phyloP scores from a whole-genome alignment of 805 yeast genomes.

The Candida krabiensis region DNA sequence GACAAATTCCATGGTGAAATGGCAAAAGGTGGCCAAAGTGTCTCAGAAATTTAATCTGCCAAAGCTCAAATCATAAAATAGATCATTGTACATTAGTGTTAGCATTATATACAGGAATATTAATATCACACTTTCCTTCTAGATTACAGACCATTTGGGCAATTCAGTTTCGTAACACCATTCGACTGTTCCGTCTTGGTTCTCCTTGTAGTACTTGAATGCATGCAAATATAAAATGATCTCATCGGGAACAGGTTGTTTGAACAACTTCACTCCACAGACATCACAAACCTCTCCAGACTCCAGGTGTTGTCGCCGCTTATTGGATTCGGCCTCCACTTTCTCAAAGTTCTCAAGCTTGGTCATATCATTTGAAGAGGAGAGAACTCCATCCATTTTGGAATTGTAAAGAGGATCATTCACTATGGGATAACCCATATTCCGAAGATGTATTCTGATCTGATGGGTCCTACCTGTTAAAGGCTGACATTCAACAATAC shows the following conservation, averaged over 20 bases:
- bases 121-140: too few species aligned
- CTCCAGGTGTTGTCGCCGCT: constrained; percentile 20
- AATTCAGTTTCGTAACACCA: constrained; percentile 41
- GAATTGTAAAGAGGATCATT: constrained; percentile 35
- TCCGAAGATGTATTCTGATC: constrained; percentile 53
- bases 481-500: constrained; percentile 50
- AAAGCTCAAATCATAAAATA: constrained; percentile 3
- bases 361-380: constrained; percentile 10
- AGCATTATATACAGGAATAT: too few species aligned
- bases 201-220: constrained; percentile 33
- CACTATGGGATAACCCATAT: constrained; percentile 39
- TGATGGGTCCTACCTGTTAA: constrained; percentile 58
- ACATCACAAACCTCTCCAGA: constrained; percentile 30
- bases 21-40: constrained; percentile 16
- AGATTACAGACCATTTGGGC: constrained; percentile 51
- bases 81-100: background rate
- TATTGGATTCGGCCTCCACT: constrained; percentile 11
- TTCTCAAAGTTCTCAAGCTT: constrained; percentile 9
- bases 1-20: constrained; percentile 15
- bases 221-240: constrained; percentile 51
- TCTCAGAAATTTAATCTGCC: constrained; percentile 10
- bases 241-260: constrained; percentile 30
- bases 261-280: constrained; percentile 36
- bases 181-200: constrained; percentile 2
- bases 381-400: constrained; percentile 8